Evolutionary conservation across 805 yeast species (phyloP).

Genomic region (Lachancea waltii): DNA sequence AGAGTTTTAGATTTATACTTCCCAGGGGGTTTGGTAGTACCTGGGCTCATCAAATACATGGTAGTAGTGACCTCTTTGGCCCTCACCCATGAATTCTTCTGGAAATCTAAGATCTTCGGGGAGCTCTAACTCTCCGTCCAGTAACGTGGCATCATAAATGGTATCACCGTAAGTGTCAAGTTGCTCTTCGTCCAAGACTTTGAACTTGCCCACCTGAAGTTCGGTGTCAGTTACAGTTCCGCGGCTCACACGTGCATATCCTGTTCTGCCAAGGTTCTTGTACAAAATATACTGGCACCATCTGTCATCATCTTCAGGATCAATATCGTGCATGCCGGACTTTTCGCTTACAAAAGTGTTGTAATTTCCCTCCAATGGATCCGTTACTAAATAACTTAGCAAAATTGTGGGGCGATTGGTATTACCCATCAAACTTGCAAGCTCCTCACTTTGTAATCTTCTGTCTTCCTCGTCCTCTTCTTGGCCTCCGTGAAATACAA

Average conservation of each 20-base stretch:
- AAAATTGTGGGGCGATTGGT: conserved; percentile 79
- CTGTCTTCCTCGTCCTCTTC: conserved; percentile 96
- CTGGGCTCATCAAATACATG: conserved; percentile 95
- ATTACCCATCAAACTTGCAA: conserved; percentile 74
- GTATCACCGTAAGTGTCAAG: conserved; percentile 30
- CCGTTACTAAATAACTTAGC: conserved; percentile 84
- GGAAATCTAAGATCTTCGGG: conserved; percentile 71
- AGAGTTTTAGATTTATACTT: neutral
- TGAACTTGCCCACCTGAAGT: conserved; percentile 90
- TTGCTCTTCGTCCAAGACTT: conserved; percentile 38
- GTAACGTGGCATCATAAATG: conserved; percentile 49
- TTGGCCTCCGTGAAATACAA: conserved; percentile 97
- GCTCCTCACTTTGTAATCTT: conserved; percentile 70
- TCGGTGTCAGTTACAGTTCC: conserved; percentile 96
- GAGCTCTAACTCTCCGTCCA: conserved; percentile 48
- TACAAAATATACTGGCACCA: conserved; percentile 97
- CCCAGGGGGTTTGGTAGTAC: conserved; percentile 38
- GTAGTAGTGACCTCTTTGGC: conserved; percentile 87
- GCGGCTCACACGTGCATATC: conserved; percentile 89
- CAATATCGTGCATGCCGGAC: conserved; percentile 90
- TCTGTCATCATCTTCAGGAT: conserved; percentile 89
- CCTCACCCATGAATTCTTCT: conserved; percentile 71
- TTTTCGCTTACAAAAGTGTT: conserved; percentile 79
- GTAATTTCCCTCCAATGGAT: conserved; percentile 84
- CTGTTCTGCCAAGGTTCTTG: conserved; percentile 78